Conservation (phyloP, 1,284 basidiomycete species). For the Trametes polyzona region DNA sequence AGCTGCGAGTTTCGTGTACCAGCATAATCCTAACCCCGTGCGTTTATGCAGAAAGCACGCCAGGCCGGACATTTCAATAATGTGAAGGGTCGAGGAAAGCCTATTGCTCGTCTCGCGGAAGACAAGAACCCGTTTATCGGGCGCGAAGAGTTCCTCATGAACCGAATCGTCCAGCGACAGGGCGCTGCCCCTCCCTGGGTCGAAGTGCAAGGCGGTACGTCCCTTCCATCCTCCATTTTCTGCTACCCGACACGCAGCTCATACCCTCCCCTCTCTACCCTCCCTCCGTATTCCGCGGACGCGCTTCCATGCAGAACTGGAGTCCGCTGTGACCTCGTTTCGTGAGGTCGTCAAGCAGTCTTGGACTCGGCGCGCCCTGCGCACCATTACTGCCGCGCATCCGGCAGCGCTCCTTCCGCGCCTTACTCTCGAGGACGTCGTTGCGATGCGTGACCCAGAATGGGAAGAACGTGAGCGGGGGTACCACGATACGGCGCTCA, state of each 20-base stretch:
- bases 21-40: background rate
- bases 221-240: background rate
- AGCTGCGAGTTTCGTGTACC: conserved; percentile 3
- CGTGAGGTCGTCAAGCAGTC: conserved; percentile 63
- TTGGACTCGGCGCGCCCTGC: conserved; percentile 70
- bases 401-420: conserved; percentile 45
- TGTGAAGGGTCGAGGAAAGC: conserved; percentile 79
- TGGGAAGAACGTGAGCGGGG: conserved; percentile 75
- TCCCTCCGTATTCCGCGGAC: background rate
- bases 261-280: background rate
- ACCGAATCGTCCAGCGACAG: conserved; percentile 85
- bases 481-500: conserved; percentile 74
- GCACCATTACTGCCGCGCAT: conserved; percentile 57
- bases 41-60: conserved; percentile 56
- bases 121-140: conserved; percentile 83
- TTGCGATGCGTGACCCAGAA: conserved; percentile 62
- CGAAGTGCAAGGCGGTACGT: conserved; percentile 75
- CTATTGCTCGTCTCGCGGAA: conserved; percentile 61
- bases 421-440: conserved; percentile 50
- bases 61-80: conserved; percentile 72
- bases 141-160: conserved; percentile 85
- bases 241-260: background rate
- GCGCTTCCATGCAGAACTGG: conserved; percentile 46
- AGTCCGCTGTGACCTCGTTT: conserved; percentile 62
- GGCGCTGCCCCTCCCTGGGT: conserved; percentile 92